These are phyloP conservation scores for Miamiensis avidus DNA, from an alignment of 169 alveolate genomes.

Conservation along the genomic window DNA sequence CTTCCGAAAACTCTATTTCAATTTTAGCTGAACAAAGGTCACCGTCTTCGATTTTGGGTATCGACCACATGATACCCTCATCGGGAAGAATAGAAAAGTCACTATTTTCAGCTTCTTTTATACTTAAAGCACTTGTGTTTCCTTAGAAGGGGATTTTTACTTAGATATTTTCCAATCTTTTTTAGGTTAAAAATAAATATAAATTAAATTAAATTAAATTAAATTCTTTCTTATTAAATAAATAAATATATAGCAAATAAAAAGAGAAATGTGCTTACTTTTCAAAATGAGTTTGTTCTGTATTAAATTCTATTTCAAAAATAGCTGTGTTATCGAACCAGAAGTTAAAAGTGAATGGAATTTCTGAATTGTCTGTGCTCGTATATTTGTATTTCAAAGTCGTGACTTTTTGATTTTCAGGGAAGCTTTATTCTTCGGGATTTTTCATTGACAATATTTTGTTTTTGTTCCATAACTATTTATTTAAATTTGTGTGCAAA, in stretches of 20 bases:
- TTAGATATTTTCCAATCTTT: conserved; percentile 2
- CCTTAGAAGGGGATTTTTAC: conserved; percentile 13
- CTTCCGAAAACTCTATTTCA: background rate
- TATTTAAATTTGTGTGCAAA: conserved; percentile 54
- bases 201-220: no score
- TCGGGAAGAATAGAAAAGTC: no score
- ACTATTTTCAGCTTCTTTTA: conserved; percentile 28
- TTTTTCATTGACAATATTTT: conserved; percentile 38
- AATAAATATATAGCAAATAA: background rate
- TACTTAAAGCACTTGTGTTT: conserved; percentile 20
- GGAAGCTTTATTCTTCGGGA: conserved; percentile 37
- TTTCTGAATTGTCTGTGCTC: conserved; percentile 25
- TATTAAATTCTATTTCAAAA: conserved; percentile 49
- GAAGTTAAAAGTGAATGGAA: conserved; percentile 52
- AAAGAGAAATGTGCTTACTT: background rate
- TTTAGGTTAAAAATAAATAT: background rate
- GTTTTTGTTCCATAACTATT: conserved; percentile 51
- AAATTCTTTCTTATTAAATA: no score
- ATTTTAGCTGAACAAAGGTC: conserved; percentile 4
- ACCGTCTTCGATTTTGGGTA: background rate
- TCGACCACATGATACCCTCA: background rate
- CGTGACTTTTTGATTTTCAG: conserved; percentile 39
- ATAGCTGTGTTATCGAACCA: conserved; percentile 35
- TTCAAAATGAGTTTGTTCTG: conserved; percentile 10
- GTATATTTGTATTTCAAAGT: conserved; percentile 50